Conservation (phyloP, 1,284 basidiomycete genomes). For the Trichosporon asahii region DNA sequence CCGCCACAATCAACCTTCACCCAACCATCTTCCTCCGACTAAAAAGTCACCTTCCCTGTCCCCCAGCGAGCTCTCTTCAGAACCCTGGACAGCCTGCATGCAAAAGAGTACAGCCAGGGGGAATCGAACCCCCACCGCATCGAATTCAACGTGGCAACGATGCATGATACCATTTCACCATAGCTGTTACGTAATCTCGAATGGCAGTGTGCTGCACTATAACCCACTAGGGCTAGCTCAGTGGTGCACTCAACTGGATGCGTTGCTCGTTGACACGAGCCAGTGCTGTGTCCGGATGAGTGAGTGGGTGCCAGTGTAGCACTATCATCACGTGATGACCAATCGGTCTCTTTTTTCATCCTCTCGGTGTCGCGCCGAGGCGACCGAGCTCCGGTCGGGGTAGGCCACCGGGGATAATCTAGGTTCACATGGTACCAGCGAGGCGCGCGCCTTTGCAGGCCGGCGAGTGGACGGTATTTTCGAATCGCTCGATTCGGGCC, state of each 20-base stretch:
- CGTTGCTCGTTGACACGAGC: background rate
- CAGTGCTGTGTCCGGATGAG: background rate
- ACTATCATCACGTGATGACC: background rate
- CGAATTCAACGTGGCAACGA: background rate
- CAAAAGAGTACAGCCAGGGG: constrained; percentile 11
- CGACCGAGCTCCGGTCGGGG: background rate
- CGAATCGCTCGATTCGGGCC: background rate
- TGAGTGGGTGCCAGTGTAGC: no score
- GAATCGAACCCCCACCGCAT: constrained; percentile 10
- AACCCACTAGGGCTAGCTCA: no score
- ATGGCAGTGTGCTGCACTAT: no score
- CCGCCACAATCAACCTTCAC: background rate
- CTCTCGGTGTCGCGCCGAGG: background rate
- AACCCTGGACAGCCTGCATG: background rate
- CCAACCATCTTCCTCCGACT: background rate
- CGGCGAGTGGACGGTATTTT: background rate
- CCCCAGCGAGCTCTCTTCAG: background rate
- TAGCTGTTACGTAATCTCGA: background rate
- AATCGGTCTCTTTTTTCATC: background rate
- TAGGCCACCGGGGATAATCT: background rate
- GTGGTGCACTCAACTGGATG: no score
- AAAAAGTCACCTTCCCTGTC: background rate
- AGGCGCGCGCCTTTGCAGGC: background rate
- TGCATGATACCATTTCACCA: constrained; percentile 10
- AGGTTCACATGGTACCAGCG: background rate